Evolutionary conservation across 495 filamentous ascomycete genomes (phyloP).

Genomic region (Talaromyces nanjingensis): DNA sequence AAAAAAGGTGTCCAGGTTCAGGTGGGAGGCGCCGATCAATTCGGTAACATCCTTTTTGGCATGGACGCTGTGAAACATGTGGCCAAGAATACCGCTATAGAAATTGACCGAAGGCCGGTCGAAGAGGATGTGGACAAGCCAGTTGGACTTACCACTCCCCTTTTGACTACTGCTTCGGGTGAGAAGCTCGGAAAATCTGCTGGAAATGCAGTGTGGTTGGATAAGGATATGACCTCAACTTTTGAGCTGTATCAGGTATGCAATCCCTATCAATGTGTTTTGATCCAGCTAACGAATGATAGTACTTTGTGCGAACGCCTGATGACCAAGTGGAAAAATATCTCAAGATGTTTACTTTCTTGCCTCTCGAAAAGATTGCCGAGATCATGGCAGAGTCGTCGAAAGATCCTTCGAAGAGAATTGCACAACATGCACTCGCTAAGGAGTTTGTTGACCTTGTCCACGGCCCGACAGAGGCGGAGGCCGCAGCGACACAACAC

Average conservation of each 20-base stretch:
- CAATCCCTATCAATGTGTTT: not conserved
- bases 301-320: conserved; percentile 79
- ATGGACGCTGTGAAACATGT: conserved; percentile 75
- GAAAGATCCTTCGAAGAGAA: conserved; percentile 56
- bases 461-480: conserved; percentile 58
- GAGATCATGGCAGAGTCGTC: conserved; percentile 59
- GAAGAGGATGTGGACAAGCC: conserved; percentile 41
- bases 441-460: conserved; percentile 70
- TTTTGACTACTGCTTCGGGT: conserved; percentile 78
- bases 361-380: conserved; percentile 59
- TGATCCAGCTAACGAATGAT: conserved; percentile 14
- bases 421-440: conserved; percentile 77
- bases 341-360: conserved; percentile 86
- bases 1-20: conserved; percentile 63
- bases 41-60: conserved; percentile 89
- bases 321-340: conserved; percentile 74
- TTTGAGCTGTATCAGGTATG: conserved; percentile 79
- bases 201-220: conserved; percentile 92
- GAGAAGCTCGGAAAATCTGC: conserved; percentile 94
- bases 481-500: conserved; percentile 51
- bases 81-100: conserved; percentile 40
- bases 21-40: conserved; percentile 94
- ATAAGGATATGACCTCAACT: conserved; percentile 65
- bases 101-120: conserved; percentile 20
- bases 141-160: conserved; percentile 80